Conservation (phyloP, 23 red algal species). For the Agarophyton chilense region DNA sequence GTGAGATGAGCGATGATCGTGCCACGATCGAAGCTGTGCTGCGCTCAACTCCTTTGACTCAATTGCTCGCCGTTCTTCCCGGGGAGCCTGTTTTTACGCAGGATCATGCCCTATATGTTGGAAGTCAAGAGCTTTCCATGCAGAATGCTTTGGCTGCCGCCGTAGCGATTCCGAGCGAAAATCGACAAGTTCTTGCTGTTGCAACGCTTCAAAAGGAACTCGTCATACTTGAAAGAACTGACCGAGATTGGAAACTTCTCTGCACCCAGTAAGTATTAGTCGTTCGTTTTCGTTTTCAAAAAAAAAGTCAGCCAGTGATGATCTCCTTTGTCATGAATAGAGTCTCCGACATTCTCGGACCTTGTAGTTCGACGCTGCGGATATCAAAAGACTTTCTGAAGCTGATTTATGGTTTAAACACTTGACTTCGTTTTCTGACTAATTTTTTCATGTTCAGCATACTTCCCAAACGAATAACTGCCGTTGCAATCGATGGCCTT, state of each 20-base stretch:
- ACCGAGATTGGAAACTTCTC: background rate
- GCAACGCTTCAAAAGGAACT: background rate
- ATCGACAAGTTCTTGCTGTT: background rate
- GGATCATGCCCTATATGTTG: background rate
- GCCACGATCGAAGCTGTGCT: too few relatives aligned
- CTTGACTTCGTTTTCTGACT: background rate
- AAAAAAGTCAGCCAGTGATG: background rate
- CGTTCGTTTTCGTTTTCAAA: background rate
- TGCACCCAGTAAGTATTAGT: slow-evolving; percentile 7
- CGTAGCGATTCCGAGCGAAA: background rate
- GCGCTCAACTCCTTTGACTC: background rate
- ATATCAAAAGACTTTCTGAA: slow-evolving; percentile 22
- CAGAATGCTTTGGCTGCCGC: background rate
- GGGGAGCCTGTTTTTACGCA: background rate
- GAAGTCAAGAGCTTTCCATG: background rate
- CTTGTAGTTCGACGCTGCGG: slow-evolving; percentile 4
- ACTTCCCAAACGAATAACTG: slow-evolving; percentile 12
- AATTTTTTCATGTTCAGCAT: background rate
- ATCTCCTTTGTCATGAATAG: slow-evolving; percentile 39
- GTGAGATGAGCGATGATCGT: too few relatives aligned
- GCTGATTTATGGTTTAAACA: background rate
- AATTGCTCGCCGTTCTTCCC: background rate
- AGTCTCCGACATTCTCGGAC: slow-evolving; percentile 28
- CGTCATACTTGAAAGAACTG: background rate
- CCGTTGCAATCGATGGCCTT: background rate